phyloP scores from a whole-genome alignment of 2,329 filamentous ascomycete species.

The Fulvia fulva region DNA sequence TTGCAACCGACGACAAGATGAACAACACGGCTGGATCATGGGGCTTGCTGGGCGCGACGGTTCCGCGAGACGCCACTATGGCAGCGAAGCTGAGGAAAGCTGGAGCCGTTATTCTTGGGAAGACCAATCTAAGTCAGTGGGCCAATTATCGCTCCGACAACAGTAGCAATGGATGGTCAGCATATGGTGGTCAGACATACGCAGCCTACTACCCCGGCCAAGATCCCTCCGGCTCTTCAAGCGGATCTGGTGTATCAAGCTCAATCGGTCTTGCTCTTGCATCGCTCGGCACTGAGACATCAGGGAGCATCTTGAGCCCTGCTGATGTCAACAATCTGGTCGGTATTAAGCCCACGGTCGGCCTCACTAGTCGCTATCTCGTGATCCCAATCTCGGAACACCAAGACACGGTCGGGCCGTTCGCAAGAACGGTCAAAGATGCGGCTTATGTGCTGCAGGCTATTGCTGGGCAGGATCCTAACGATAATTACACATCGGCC shows the following conservation, averaged over 20 bases:
- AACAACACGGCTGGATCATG: conserved; percentile 63
- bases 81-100: conserved; percentile 57
- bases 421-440: conserved; percentile 57
- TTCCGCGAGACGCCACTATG: conserved; percentile 56
- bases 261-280: conserved; percentile 58
- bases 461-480: conserved; percentile 53
- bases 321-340: conserved; percentile 57
- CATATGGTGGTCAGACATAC: conserved; percentile 59
- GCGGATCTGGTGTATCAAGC: conserved; percentile 58
- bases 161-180: conserved; percentile 60
- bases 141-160: conserved; percentile 58
- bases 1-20: conserved; percentile 60
- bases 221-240: conserved; percentile 60
- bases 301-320: conserved; percentile 61
- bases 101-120: conserved; percentile 63
- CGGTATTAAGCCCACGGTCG: conserved; percentile 65
- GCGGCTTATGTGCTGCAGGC: conserved; percentile 55
- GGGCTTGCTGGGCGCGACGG: conserved; percentile 56
- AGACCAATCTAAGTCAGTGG: conserved; percentile 63
- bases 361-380: conserved; percentile 57
- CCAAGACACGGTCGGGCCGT: conserved; percentile 55
- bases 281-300: conserved; percentile 59
- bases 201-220: conserved; percentile 60
- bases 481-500: conserved; percentile 56
- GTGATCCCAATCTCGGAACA: conserved; percentile 62